Evolutionary conservation across 2,329 filamentous ascomycete species (phyloP), one percentile per base, ranked within the genome.

Genomic region (Fusarium floridanum): DNA sequence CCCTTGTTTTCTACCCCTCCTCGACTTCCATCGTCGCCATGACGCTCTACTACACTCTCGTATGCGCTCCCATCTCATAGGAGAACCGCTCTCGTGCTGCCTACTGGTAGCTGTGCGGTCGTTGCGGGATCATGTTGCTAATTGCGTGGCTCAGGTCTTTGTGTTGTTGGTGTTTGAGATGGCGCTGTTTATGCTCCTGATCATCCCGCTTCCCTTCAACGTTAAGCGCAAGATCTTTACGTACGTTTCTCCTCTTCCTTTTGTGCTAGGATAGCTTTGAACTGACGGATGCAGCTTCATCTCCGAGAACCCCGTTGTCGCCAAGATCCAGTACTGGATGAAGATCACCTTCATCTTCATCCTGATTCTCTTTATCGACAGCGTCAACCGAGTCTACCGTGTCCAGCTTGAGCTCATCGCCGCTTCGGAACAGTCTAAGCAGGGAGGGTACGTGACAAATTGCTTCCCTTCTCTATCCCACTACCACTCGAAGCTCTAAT

Each of bases 271-370:
- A 29, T 14, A 63, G 63, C 45, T 34, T 7, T 36, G 17, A 37
- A 60, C 69, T 72, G 53, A 76, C 61, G 24, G 14, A 50, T 34
- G 61, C 7, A 95, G 93, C 79, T 99, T 99, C 90, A 95, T 99
- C 81, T 98, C 95, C 63, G 94, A 96, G 82, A 97, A 92, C 82
- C 93, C 89, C 0, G 71, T 92, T 62, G 90, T 99, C 68, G 97
- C 95, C 45, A 98, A 98, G 84, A 84, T 98, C 75, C 96, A 98
- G 88, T 98, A 99, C 87, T 96, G 95, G 80, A 89, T 99, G 86
- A 98, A 98, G 90, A 99, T 99, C 67, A 98, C 95, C 3, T 99
- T 99, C 83, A 96, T 99, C 82, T 99, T 99, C 87, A 98, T 99
- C 81, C 88, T 98, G 68, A 98, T 99, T 75, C 92, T 99, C 76